These are phyloP conservation scores for Aspergillus hancockii DNA, from an alignment of 495 filamentous ascomycete species.

Conservation along the genomic window DNA sequence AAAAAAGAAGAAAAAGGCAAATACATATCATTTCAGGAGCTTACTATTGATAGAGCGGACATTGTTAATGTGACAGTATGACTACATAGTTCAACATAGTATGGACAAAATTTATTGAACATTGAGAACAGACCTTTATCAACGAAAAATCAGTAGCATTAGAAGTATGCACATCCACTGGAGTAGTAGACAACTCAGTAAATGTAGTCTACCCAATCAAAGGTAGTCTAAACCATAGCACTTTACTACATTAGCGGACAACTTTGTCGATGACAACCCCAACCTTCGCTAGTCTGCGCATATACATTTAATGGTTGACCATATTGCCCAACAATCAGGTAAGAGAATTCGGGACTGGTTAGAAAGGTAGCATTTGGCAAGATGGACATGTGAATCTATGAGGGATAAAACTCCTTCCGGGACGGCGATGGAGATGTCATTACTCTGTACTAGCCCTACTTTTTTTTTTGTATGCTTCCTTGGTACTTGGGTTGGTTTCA, in stretches of 20 bases:
- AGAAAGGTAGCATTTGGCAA: not conserved
- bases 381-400: not conserved
- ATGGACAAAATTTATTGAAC: no score
- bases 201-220: no score
- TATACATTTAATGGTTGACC: not conserved
- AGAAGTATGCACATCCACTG: no score
- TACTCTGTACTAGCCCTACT: not conserved
- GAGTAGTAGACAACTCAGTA: no score
- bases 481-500: not conserved
- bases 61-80: not conserved
- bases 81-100: not conserved
- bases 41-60: not conserved
- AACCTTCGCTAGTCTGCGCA: not conserved
- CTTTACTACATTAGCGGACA: no score
- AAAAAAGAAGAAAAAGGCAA: slow-evolving; percentile 1
- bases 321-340: no score
- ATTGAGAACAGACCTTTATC: no score
- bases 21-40: not conserved
- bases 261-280: no score
- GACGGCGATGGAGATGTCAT: not conserved
- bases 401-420: not conserved
- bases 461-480: not conserved
- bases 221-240: no score
- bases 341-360: no score
- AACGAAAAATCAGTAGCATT: no score